Base-by-base conservation (phyloP, 768 basidiomycete species). In the Tubosaeta sp. region DNA sequence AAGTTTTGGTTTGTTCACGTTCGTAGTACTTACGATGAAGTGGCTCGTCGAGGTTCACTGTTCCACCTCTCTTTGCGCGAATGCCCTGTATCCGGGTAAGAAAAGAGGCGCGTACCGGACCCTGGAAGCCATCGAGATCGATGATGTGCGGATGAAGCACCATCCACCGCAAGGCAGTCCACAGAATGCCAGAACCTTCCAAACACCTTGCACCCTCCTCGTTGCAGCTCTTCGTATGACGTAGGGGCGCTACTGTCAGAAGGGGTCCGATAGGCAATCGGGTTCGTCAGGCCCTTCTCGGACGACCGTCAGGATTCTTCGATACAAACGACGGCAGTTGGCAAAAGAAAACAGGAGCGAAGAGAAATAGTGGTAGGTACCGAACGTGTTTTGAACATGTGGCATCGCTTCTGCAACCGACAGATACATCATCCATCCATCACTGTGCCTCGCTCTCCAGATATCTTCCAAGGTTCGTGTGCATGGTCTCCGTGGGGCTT, bases 131-230 rank as follows among this genome's bases (percentile, higher is more conserved):
- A 26, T 22, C 41, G 38, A n/a, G 38, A 22, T 12, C 12, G 39
- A 17, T 25, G n/a, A n/a, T n/a, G n/a, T n/a, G n/a, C n/a, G n/a
- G n/a, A n/a, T n/a, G n/a, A n/a, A n/a, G n/a, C n/a, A 11, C 2
- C 8, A 9, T n/a, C 17, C 38, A 39, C 38, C 38, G 19, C 38
- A 39, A 22, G 17, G 19, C 19, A 22, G 41, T 42, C 38, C 38
- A 39, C n/a, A 22, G n/a, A 14, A 39, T 13, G 27, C 27, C 27
- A 8, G 27, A 29, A 29, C 27, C 2, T 19, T 33, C 45, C 13
- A 53, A 31, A 29, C 26, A 11, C 52, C 54, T 58, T 46, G 37
- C 45, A 27, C 27, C 43, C 39, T 55, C 61, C 61, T 50, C 54
- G 43, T 54, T 54, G 56, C 42, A 25, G 27, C 26, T 12, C 10